These are phyloP conservation scores for Lichtheimia corymbifera DNA, from an alignment of 371 early-diverging fungal genomes.

Conservation along the genomic window DNA sequence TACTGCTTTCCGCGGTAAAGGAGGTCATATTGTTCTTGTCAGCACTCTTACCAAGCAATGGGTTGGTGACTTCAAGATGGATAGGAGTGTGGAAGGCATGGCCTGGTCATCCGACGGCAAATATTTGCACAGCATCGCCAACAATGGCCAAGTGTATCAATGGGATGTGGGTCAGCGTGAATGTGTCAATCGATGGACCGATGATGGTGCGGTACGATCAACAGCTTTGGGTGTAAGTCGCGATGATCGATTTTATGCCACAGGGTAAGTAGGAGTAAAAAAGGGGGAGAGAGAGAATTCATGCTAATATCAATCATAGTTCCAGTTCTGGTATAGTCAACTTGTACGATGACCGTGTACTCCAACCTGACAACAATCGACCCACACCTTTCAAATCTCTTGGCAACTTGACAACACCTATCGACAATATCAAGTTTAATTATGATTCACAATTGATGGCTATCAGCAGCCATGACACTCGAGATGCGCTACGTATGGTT, in stretches of 20 bases:
- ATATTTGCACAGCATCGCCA: constrained; percentile 64
- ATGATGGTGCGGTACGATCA: constrained; percentile 81
- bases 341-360: constrained; percentile 68
- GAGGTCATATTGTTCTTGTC: constrained; percentile 82
- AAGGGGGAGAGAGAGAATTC: not conserved
- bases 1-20: constrained; percentile 76
- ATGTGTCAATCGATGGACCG: constrained; percentile 76
- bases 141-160: constrained; percentile 70
- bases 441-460: constrained; percentile 83
- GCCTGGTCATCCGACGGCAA: constrained; percentile 69
- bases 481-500: constrained; percentile 76
- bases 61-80: constrained; percentile 85
- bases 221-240: constrained; percentile 71
- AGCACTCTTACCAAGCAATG: constrained; percentile 79
- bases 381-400: constrained; percentile 81
- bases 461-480: constrained; percentile 67
- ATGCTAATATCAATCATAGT: constrained; percentile 25
- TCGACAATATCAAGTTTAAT: constrained; percentile 74
- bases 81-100: constrained; percentile 68
- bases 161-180: constrained; percentile 68
- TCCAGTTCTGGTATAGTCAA: constrained; percentile 87
- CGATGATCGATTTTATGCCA: constrained; percentile 76
- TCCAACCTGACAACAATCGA: constrained; percentile 27
- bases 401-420: constrained; percentile 81
- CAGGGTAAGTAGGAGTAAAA: constrained; percentile 61